Evolutionary conservation across 192 early-diverging fungal genomes (phyloP).

Genomic region (Entrophospora sp.): DNA sequence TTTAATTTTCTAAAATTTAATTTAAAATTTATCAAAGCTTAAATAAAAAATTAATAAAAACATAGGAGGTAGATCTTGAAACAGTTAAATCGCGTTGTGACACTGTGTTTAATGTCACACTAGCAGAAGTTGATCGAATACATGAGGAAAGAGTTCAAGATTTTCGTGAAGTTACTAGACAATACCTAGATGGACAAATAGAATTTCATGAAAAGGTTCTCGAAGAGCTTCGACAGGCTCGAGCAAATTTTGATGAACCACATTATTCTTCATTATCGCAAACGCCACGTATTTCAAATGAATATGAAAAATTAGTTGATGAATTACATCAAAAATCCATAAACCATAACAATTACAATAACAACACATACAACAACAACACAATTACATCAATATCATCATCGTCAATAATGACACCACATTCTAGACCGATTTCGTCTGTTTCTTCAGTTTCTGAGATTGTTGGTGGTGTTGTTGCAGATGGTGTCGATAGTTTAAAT

Average conservation of each 20-base stretch:
- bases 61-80: slow-evolving; percentile 30
- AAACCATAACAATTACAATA: too few relatives aligned
- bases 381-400: too few relatives aligned
- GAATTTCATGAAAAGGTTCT: slow-evolving; percentile 38
- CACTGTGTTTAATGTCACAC: slow-evolving; percentile 36
- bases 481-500: slow-evolving; percentile 34
- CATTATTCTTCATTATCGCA: slow-evolving; percentile 27
- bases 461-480: slow-evolving; percentile 37
- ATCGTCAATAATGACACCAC: slow-evolving; percentile 19
- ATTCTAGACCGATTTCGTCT: slow-evolving; percentile 29
- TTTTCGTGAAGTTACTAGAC: slow-evolving; percentile 29
- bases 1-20: background rate
- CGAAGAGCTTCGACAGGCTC: slow-evolving; percentile 29
- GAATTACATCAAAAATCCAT: slow-evolving; percentile 29
- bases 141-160: slow-evolving; percentile 37
- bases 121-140: slow-evolving; percentile 34
- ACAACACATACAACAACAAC: too few relatives aligned
- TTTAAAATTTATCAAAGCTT: too few relatives aligned
- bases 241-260: slow-evolving; percentile 29
- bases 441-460: slow-evolving; percentile 31
- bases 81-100: slow-evolving; percentile 36
- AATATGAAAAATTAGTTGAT: slow-evolving; percentile 28
- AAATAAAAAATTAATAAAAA: background rate
- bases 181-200: slow-evolving; percentile 35
- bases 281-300: slow-evolving; percentile 23